Conservation (phyloP, 768 basidiomycete species). For the Suillus clintonianus region DNA sequence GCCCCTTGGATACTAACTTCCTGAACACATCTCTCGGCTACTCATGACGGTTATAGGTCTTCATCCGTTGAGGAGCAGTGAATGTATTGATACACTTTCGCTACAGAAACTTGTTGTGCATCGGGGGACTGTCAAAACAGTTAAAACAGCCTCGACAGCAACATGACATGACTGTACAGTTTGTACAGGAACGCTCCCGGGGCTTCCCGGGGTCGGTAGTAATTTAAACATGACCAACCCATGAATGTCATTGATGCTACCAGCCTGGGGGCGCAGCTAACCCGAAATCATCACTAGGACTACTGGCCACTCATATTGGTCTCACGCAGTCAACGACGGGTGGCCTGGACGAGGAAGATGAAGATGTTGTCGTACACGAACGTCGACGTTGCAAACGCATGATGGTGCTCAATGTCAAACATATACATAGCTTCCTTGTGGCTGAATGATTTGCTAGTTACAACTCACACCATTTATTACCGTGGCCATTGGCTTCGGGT, state of each 20-base stretch:
- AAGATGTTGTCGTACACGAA: slow-evolving; percentile 62
- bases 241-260: slow-evolving; percentile 37
- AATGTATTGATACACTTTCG: too few species aligned
- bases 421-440: slow-evolving; percentile 29
- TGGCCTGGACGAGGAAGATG: slow-evolving; percentile 80
- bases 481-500: slow-evolving; percentile 87
- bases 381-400: slow-evolving; percentile 73
- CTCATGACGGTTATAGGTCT: too few species aligned
- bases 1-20: too few species aligned
- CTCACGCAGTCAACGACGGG: slow-evolving; percentile 70
- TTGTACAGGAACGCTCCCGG: too few species aligned
- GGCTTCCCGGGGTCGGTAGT: slow-evolving; percentile 71
- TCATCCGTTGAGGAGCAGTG: too few species aligned
- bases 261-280: slow-evolving; percentile 85
- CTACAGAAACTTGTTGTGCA: too few species aligned
- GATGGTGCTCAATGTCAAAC: slow-evolving; percentile 86
- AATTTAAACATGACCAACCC: slow-evolving; percentile 5
- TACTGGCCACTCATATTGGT: slow-evolving; percentile 61
- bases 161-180: too few species aligned
- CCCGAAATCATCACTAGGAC: slow-evolving; percentile 88
- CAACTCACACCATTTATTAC: slow-evolving; percentile 88
- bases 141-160: too few species aligned
- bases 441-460: slow-evolving; percentile 49
- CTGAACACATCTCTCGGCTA: too few species aligned
- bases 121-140: too few species aligned